A percentile compares a stretch with the other conserved stretches of the same genome.
Conservation (phyloP, 192 early-diverging fungal species). For the Irineochytrium annulatum region DNA sequence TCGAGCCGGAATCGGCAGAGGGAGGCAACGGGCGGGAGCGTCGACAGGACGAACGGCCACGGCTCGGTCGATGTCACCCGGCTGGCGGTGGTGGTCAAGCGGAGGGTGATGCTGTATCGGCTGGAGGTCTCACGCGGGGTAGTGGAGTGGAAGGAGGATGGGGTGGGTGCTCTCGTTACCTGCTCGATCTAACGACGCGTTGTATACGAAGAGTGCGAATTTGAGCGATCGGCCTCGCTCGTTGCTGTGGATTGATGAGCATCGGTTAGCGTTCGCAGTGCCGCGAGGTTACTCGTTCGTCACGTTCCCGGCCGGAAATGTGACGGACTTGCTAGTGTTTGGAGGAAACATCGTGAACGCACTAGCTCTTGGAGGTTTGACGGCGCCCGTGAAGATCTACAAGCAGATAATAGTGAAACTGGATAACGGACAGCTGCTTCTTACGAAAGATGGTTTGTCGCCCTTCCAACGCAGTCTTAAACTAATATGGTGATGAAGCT, state of each 20-base stretch:
- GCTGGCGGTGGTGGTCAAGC: constrained; percentile 21
- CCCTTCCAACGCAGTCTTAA: no score
- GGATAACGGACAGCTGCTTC: constrained; percentile 23
- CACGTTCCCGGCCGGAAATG: constrained; percentile 48
- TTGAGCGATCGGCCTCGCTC: constrained; percentile 68
- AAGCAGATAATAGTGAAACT: constrained; percentile 16
- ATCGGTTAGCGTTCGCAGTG: constrained; percentile 46
- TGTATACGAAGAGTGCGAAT: constrained; percentile 53
- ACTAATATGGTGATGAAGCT: no score
- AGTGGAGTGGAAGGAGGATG: constrained; percentile 60
- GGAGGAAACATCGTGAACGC: constrained; percentile 12
- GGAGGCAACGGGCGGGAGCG: no score
- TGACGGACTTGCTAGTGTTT: constrained; percentile 52
- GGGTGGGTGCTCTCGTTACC: constrained; percentile 19
- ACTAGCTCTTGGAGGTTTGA: constrained; percentile 14
- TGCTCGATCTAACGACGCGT: constrained; percentile 6
- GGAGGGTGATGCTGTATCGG: constrained; percentile 13
- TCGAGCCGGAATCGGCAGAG: no score
- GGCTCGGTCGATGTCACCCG: no score
- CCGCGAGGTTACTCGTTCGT: constrained; percentile 57
- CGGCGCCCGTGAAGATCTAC: constrained; percentile 3
- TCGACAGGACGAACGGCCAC: no score
- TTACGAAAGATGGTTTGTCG: constrained; percentile 26
- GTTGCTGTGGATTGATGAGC: constrained; percentile 72
- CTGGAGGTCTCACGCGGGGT: constrained; percentile 54